A percentile compares a stretch with the other conserved stretches of the same genome.
These are phyloP conservation scores for Tolypocladium ovalisporum DNA, from an alignment of 2,329 filamentous ascomycete genomes.

Conservation along the genomic window DNA sequence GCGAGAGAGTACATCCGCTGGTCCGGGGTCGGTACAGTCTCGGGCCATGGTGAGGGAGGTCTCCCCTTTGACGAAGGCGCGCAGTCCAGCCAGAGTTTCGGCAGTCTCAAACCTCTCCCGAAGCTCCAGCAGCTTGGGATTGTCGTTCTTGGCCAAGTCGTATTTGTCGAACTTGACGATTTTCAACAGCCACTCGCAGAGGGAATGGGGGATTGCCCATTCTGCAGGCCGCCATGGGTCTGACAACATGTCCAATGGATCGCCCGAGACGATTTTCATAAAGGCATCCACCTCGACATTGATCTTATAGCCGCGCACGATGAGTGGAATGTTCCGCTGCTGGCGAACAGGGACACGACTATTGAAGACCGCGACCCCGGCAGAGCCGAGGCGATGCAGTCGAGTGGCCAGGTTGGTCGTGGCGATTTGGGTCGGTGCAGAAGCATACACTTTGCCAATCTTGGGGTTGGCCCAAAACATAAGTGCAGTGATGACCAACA, in stretches of 20 bases:
- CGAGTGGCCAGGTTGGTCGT: background rate
- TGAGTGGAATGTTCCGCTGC: background rate
- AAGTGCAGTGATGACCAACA: background rate
- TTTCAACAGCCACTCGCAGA: background rate
- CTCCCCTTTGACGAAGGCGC: background rate
- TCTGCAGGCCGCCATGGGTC: background rate
- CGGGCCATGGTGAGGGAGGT: background rate
- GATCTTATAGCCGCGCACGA: background rate
- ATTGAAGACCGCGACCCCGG: background rate
- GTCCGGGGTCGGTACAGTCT: too few species aligned
- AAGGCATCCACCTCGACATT: background rate
- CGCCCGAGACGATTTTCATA: background rate
- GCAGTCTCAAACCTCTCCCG: background rate
- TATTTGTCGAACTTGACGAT: background rate
- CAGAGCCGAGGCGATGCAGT: background rate
- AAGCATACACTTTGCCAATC: background rate
- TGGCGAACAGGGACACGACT: too few species aligned
- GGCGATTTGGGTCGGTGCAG: background rate
- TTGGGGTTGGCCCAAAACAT: background rate
- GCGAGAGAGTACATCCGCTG: too few species aligned
- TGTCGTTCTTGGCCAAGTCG: background rate
- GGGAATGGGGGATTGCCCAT: background rate
- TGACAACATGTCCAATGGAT: background rate
- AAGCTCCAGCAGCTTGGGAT: background rate
- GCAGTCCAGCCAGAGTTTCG: background rate